These are phyloP conservation scores for Harrya chromipes DNA, from an alignment of 768 basidiomycete genomes.

Conservation along the genomic window DNA sequence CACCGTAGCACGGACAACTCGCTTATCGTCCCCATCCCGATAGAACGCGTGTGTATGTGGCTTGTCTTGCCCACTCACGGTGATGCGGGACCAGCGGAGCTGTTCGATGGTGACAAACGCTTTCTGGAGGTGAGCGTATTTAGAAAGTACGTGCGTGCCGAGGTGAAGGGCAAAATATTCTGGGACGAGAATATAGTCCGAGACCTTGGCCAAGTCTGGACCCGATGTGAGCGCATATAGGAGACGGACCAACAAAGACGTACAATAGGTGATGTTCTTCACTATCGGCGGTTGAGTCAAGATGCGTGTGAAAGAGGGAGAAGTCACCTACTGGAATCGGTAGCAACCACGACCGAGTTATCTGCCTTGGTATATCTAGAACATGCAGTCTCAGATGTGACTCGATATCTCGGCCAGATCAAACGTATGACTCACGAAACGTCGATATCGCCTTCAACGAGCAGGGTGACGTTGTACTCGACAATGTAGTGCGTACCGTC, in stretches of 20 bases:
- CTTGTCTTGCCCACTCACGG: slow-evolving; percentile 41
- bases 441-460: slow-evolving; percentile 85
- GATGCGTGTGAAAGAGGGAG: background rate
- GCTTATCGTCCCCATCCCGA: slow-evolving; percentile 90
- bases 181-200: slow-evolving; percentile 79
- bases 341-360: slow-evolving; percentile 85
- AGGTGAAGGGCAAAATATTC: slow-evolving; percentile 88
- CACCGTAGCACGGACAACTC: slow-evolving; percentile 44
- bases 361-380: slow-evolving; percentile 83
- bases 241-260: slow-evolving; percentile 3
- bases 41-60: slow-evolving; percentile 79
- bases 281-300: slow-evolving; percentile 34
- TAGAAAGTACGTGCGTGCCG: slow-evolving; percentile 76
- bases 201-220: slow-evolving; percentile 81
- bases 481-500: slow-evolving; percentile 63
- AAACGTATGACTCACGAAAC: slow-evolving; percentile 46
- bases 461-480: slow-evolving; percentile 78
- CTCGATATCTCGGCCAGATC: no score
- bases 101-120: slow-evolving; percentile 71
- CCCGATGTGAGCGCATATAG: background rate
- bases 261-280: slow-evolving; percentile 68
- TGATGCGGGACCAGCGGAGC: slow-evolving; percentile 81
- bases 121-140: slow-evolving; percentile 73
- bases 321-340: slow-evolving; percentile 75
- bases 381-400: background rate